Evolutionary conservation across 2,329 filamentous ascomycete genomes (phyloP).

Genomic region (Colletotrichum sp.): DNA sequence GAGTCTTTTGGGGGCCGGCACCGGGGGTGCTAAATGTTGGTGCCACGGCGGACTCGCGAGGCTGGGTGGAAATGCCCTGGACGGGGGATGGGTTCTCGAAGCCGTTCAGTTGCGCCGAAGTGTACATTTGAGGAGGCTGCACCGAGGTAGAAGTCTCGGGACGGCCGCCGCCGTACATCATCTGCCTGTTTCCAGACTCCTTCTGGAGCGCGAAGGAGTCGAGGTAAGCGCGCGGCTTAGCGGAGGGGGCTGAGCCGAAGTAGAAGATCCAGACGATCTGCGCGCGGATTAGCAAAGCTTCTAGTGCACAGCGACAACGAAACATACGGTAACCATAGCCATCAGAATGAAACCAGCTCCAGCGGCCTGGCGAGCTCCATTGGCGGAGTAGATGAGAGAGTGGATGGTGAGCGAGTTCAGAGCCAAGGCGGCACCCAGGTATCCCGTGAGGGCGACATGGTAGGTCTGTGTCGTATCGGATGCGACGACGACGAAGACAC

Average conservation of each 20-base stretch:
- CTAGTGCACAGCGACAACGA: neutral
- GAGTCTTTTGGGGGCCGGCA: slow-evolving; percentile 47
- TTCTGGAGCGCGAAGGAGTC: slow-evolving; percentile 96
- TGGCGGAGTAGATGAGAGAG: slow-evolving; percentile 77
- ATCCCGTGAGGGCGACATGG: slow-evolving; percentile 89
- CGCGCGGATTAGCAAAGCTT: neutral
- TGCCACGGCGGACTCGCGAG: slow-evolving; percentile 44
- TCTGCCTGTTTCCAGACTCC: slow-evolving; percentile 73
- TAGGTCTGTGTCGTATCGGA: slow-evolving; percentile 87
- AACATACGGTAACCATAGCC: slow-evolving; percentile 86
- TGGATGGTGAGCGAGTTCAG: slow-evolving; percentile 88
- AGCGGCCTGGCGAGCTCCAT: slow-evolving; percentile 80
- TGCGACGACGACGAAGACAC: slow-evolving; percentile 81
- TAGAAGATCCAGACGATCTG: slow-evolving; percentile 99
- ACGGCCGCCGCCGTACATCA: slow-evolving; percentile 77
- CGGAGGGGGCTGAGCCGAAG: slow-evolving; percentile 91
- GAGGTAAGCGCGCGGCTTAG: slow-evolving; percentile 85
- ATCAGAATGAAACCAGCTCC: slow-evolving; percentile 93
- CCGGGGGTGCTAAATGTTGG: slow-evolving; percentile 44
- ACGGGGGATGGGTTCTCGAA: slow-evolving; percentile 96
- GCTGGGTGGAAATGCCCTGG: slow-evolving; percentile 64
- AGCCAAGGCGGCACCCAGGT: slow-evolving; percentile 82
- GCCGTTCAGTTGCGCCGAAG: slow-evolving; percentile 89
- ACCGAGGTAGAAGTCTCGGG: slow-evolving; percentile 84
- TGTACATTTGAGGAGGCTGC: slow-evolving; percentile 94